Percentiles rank a stretch among this genome's conserved stretches.
phyloP scores from a whole-genome alignment of 106 monocot species.

The Chionographis japonica region DNA sequence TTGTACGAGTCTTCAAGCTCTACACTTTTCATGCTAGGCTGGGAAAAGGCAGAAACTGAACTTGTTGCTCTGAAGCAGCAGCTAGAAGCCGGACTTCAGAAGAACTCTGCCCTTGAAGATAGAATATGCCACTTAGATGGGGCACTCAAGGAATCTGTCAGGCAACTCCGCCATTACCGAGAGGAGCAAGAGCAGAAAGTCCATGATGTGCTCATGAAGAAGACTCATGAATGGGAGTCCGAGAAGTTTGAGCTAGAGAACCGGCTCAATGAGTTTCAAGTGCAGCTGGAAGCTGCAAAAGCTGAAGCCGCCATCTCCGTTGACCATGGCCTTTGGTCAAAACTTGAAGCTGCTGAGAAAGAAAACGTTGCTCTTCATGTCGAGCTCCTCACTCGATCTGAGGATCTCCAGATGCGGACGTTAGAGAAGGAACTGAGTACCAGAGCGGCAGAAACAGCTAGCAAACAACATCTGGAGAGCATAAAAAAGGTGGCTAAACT shows the following conservation, averaged over 20 bases:
- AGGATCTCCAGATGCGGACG: conserved; percentile 10
- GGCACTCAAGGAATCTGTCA: conserved; percentile 32
- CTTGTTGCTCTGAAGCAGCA: conserved; percentile 16
- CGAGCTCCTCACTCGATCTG: conserved; percentile 2
- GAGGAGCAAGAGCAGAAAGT: conserved; percentile 24
- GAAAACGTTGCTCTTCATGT: conserved; percentile 21
- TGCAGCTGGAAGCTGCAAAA: conserved; percentile 12
- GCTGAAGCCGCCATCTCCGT: conserved; percentile 2
- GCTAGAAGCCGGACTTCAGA: conserved; percentile 16
- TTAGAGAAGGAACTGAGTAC: conserved; percentile 20
- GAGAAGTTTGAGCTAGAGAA: conserved; percentile 23
- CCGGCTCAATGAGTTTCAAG: conserved; percentile 7
- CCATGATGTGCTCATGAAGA: conserved; percentile 19
- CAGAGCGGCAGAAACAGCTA: conserved; percentile 25
- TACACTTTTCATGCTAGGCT: conserved; percentile 14
- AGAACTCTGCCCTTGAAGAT: conserved; percentile 25
- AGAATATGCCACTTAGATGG: conserved; percentile 17
- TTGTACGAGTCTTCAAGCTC: background rate
- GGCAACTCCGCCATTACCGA: conserved; percentile 16
- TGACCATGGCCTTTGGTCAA: conserved; percentile 2
- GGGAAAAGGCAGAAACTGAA: conserved; percentile 46
- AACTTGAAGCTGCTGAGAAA: conserved; percentile 11
- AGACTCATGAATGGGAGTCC: conserved; percentile 27
- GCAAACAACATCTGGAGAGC: conserved; percentile 31
- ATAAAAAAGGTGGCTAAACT: conserved; percentile 28